These are phyloP conservation scores for Hymenoscyphus repandus DNA, from an alignment of 2,329 filamentous ascomycete species.

Conservation along the genomic window DNA sequence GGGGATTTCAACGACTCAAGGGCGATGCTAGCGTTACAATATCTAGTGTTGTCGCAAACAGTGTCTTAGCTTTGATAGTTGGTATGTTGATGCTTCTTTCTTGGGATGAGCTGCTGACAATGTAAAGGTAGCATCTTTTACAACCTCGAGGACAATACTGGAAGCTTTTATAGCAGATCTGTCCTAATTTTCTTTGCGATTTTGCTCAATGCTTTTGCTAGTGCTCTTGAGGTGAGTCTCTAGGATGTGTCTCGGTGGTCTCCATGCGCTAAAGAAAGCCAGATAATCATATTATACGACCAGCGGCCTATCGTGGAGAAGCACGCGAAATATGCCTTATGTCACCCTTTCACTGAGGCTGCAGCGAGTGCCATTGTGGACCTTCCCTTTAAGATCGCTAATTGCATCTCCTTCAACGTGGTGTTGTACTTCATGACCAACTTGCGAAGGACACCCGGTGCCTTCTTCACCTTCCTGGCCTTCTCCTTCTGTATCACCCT, in stretches of 20 bases:
- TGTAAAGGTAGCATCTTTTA: constrained; percentile 52
- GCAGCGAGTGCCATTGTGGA: constrained; percentile 81
- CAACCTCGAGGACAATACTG: constrained; percentile 47
- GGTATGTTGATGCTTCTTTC: constrained; percentile 5
- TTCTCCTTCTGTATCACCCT: constrained; percentile 20
- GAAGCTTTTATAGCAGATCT: constrained; percentile 54
- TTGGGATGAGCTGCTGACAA: background rate
- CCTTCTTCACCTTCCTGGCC: constrained; percentile 72
- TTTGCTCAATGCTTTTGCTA: constrained; percentile 59
- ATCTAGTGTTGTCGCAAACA: constrained; percentile 12
- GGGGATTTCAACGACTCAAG: constrained; percentile 67
- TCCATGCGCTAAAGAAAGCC: background rate
- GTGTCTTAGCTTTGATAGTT: constrained; percentile 55
- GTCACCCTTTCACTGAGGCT: constrained; percentile 84
- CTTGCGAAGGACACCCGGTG: constrained; percentile 54
- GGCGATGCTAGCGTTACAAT: constrained; percentile 36
- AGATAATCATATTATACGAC: constrained; percentile 55
- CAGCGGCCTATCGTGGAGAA: constrained; percentile 58
- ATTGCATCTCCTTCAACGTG: constrained; percentile 72
- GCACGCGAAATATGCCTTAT: constrained; percentile 80
- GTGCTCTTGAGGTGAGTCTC: constrained; percentile 22
- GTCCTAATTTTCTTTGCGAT: constrained; percentile 63
- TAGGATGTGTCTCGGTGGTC: too few species aligned
- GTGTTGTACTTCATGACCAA: constrained; percentile 84
- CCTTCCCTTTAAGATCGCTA: constrained; percentile 73